Evolutionary conservation across 768 basidiomycete species (phyloP), one percentile per base, ranked within the genome.

Genomic region (Agaricus subrufescens): DNA sequence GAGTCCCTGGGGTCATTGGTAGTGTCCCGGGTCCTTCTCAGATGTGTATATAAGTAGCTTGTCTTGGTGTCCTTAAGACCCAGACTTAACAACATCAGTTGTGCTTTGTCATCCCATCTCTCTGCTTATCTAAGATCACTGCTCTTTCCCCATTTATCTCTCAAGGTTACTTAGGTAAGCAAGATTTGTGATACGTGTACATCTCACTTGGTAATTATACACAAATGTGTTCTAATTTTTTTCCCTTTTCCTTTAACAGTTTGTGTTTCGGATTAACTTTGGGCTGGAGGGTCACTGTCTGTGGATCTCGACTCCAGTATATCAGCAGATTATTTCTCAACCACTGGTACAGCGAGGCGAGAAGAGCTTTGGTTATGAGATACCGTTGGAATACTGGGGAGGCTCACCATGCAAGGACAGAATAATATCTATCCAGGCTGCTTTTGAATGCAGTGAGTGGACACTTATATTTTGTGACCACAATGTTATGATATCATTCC

Each of bases 381-480:
- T 46, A n/a, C 45, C 45, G 10, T 23, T 10, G 3, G 25, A 46
- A 3, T 46, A 46, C 19, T 46, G 45, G 45, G 19, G 10, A 4
- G 45, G 45, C 45, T 9, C 42, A 5, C 9, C 23, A 43, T 19
- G 10, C 29, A n/a, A 11, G 7, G 26, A 29, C 9, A n/a, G 45
- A 4, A 45, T 54, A 40, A 3, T 54, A 3, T 45, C 52, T 5
- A 44, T 44, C 26, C 52, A 54, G n/a, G 44, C 44, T 25, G 45
- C 45, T 19, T 46, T 46, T 26, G 45, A 46, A 25, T 46, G 45
- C 10, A 14, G 45, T 12, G 44, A 60, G 1, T 60, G 57, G 51
- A 58, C 60, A 0, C 19, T 58, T 3, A n/a, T 60, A 15, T 60
- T 19, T 19, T 19, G 59, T 29, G 60, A 60, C 30, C 60, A 60